phyloP scores from a whole-genome alignment of 192 early-diverging fungal genomes.

The Pilobolus umbonatus region DNA sequence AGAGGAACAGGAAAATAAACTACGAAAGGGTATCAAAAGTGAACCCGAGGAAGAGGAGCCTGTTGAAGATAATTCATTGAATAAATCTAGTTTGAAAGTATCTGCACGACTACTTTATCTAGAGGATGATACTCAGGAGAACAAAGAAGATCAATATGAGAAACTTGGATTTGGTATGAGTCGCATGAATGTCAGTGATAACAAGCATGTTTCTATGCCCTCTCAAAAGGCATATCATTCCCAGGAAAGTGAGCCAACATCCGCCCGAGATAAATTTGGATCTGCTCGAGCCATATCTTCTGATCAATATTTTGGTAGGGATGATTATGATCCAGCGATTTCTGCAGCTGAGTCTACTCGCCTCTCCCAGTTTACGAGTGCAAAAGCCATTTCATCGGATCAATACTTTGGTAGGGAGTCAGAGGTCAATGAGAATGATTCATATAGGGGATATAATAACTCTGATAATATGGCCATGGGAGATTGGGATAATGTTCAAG shows the following conservation, averaged over 20 bases:
- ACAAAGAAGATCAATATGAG: constrained; percentile 21
- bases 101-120: constrained; percentile 26
- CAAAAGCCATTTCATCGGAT: constrained; percentile 74
- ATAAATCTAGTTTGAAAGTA: background rate
- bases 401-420: constrained; percentile 80
- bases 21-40: constrained; percentile 9
- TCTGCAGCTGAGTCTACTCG: constrained; percentile 51
- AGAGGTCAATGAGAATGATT: constrained; percentile 19
- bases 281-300: constrained; percentile 84
- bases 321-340: constrained; percentile 58
- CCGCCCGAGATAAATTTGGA: constrained; percentile 75
- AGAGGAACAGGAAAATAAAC: constrained; percentile 49
- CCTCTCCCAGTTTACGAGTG: constrained; percentile 61
- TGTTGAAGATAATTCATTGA: background rate
- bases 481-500: constrained; percentile 35
- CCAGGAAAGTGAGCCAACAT: constrained; percentile 3
- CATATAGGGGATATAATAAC: background rate
- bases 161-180: constrained; percentile 39
- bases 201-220: constrained; percentile 40
- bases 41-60: constrained; percentile 8
- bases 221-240: constrained; percentile 8
- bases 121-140: constrained; percentile 18
- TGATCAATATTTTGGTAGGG: constrained; percentile 87
- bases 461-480: background rate
- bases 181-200: constrained; percentile 19